These are phyloP conservation scores for Thalassiosira profunda DNA, from an alignment of 108 stramenopile genomes.

Conservation along the genomic window DNA sequence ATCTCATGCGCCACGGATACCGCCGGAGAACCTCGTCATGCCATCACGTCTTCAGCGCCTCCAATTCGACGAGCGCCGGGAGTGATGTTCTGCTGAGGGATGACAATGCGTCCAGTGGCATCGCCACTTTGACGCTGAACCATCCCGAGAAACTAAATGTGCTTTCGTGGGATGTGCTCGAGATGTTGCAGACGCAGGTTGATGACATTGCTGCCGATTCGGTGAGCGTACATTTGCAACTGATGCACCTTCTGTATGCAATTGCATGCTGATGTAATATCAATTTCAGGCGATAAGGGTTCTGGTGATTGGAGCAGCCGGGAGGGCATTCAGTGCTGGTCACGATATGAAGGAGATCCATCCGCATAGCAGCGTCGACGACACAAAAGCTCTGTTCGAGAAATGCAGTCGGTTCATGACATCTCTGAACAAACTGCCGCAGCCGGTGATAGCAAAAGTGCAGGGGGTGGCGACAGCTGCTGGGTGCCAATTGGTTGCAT, in stretches of 20 bases:
- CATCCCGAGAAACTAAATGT: constrained; percentile 50
- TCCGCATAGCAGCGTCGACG: constrained; percentile 10
- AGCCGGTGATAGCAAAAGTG: constrained; percentile 71
- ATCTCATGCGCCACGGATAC: too few relatives aligned
- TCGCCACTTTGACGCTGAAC: constrained; percentile 51
- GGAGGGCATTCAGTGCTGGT: constrained; percentile 68
- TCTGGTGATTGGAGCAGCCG: constrained; percentile 49
- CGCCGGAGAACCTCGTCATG: too few relatives aligned
- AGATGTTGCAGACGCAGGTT: constrained; percentile 44
- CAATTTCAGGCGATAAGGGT: constrained; percentile 23
- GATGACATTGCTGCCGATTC: constrained; percentile 31
- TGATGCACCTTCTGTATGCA: constrained; percentile 2
- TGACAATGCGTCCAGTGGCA: too few relatives aligned
- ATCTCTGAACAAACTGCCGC: constrained; percentile 43
- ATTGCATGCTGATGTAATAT: not conserved
- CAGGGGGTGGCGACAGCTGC: constrained; percentile 83
- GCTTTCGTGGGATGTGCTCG: constrained; percentile 43
- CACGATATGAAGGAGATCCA: constrained; percentile 74
- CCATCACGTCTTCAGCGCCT: too few relatives aligned
- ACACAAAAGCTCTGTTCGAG: constrained; percentile 43
- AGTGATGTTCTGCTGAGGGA: too few relatives aligned
- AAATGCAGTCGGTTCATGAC: constrained; percentile 70
- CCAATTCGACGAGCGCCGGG: too few relatives aligned
- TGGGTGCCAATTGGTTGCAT: constrained; percentile 85
- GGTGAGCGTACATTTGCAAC: constrained; percentile 2